A percentile compares a stretch with the other conserved stretches of the same genome.
Conservation (phyloP, 2,329 filamentous ascomycete species). For the Colletotrichum karsti region DNA sequence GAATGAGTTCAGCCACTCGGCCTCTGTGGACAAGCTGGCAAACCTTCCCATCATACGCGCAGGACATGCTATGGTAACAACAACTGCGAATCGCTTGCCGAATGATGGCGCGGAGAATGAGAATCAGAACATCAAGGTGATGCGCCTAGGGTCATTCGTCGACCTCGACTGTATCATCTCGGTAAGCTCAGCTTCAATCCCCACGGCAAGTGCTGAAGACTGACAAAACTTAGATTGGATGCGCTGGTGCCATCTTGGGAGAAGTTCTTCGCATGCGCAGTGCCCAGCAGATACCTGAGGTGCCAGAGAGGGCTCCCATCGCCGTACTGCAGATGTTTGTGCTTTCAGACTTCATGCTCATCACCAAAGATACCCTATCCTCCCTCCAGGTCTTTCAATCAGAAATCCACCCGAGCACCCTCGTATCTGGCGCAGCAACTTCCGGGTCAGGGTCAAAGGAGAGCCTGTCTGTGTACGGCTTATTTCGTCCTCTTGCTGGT, state of each 20-base stretch:
- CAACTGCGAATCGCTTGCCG: background rate
- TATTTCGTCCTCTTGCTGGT: conserved; percentile 78
- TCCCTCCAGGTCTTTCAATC: conserved; percentile 87
- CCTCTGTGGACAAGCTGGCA: conserved; percentile 72
- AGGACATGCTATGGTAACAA: background rate
- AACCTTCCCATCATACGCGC: conserved; percentile 58
- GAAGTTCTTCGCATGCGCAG: conserved; percentile 71
- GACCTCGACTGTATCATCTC: conserved; percentile 79
- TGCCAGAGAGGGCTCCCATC: background rate
- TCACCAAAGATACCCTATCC: conserved; percentile 81
- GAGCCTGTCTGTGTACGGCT: conserved; percentile 82
- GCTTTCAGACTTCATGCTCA: conserved; percentile 73
- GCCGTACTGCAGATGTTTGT: conserved; percentile 75
- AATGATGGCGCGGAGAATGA: conserved; percentile 39
- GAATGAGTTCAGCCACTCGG: conserved; percentile 75
- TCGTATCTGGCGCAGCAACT: conserved; percentile 68
- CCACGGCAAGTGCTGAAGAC: background rate
- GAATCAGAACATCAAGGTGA: conserved; percentile 66
- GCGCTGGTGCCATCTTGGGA: conserved; percentile 85
- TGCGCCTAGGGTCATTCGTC: conserved; percentile 75
- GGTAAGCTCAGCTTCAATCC: conserved; percentile 48
- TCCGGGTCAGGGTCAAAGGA: conserved; percentile 75
- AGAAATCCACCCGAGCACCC: conserved; percentile 83
- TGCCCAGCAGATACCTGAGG: background rate
- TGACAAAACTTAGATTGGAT: conserved; percentile 66